phyloP scores from a whole-genome alignment of 2,329 filamentous ascomycete species.

The Cryphonectria parasitica region DNA sequence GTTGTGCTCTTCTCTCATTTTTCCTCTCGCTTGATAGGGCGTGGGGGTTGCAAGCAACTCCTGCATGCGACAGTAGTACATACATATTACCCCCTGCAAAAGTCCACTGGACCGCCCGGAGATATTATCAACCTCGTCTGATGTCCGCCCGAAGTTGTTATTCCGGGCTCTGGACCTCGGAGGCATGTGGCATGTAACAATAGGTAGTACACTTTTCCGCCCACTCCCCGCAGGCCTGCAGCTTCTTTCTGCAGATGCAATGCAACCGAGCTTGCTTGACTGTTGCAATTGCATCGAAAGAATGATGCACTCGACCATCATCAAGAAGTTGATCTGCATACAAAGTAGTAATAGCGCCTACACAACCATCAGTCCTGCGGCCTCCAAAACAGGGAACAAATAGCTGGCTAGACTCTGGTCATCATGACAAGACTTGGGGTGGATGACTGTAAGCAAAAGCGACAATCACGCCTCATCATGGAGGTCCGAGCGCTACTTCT shows the following conservation, averaged over 20 bases:
- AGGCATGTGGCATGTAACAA: background rate
- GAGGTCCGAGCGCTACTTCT: background rate
- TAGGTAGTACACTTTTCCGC: background rate
- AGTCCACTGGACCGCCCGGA: background rate
- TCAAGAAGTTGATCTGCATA: background rate
- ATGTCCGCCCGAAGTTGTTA: background rate
- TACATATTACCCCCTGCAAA: background rate
- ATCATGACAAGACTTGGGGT: background rate
- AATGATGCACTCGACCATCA: background rate
- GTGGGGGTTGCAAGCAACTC: background rate
- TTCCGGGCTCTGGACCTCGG: background rate
- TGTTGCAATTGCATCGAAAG: background rate
- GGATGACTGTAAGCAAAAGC: background rate
- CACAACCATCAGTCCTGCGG: background rate
- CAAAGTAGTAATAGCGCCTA: background rate
- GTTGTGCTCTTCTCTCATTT: background rate
- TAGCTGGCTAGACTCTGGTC: background rate
- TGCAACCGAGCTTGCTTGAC: conserved; percentile 5
- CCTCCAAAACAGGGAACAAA: background rate
- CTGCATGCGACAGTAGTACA: background rate
- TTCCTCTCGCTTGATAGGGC: background rate
- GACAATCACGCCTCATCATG: background rate
- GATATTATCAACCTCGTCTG: background rate
- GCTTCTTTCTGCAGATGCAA: conserved; percentile 6
- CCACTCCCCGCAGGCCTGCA: background rate